Conservation (phyloP, 2,329 filamentous ascomycete genomes). For the Stagonosporopsis tanaceti region DNA sequence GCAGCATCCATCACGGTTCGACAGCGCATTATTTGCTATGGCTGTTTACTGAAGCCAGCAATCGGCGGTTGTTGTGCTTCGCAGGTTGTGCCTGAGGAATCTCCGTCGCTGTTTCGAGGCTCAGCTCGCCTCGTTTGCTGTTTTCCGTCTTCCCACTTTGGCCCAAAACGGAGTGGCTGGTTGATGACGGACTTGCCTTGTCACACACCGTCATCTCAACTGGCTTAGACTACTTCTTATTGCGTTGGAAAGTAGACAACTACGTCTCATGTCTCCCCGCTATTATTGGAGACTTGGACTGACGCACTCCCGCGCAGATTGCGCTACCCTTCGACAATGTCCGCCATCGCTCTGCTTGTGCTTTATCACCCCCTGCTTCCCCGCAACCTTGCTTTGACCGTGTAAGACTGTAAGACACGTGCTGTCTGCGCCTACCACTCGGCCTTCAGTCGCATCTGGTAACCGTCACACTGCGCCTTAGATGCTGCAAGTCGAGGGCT, state of each 20-base stretch:
- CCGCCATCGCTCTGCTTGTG: background rate
- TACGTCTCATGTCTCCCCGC: background rate
- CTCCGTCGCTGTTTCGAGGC: background rate
- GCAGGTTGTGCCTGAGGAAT: background rate
- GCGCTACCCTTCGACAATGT: background rate
- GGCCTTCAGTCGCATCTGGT: slow-evolving; percentile 1
- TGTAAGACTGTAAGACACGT: background rate
- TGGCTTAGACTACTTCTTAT: background rate
- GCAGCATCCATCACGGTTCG: slow-evolving; percentile 12
- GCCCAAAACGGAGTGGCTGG: slow-evolving; percentile 2
- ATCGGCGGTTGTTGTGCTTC: background rate
- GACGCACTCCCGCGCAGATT: background rate
- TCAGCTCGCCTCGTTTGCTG: background rate
- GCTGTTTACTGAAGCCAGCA: background rate
- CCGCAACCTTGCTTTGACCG: slow-evolving; percentile 1
- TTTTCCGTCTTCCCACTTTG: background rate
- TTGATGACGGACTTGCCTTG: slow-evolving; percentile 1
- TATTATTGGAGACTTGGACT: background rate
- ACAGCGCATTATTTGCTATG: slow-evolving; percentile 6
- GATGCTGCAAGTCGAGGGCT: background rate
- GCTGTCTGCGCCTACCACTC: background rate
- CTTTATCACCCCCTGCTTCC: background rate
- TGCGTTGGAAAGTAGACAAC: background rate
- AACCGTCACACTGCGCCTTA: background rate
- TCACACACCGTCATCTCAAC: slow-evolving; percentile 7